Conservation (phyloP, 768 basidiomycete species). For the Boletus patriciae region DNA sequence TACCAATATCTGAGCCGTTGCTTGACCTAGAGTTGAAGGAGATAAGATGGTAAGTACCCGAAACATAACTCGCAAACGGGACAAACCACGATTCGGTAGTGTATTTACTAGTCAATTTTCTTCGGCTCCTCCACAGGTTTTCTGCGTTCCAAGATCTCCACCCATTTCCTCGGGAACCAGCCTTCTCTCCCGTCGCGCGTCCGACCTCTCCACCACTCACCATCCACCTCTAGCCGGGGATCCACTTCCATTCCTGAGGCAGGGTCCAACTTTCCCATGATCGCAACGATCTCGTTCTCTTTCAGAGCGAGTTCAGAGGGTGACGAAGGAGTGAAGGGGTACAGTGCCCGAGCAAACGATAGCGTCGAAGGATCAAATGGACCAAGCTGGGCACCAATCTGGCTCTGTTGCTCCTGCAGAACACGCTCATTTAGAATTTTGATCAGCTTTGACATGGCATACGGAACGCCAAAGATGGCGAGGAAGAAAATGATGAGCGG, state of each 20-base stretch:
- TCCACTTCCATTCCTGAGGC: constrained; percentile 67
- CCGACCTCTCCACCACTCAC: constrained; percentile 94
- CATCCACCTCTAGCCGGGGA: constrained; percentile 55
- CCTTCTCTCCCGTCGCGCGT: constrained; percentile 90
- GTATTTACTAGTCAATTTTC: constrained; percentile 37
- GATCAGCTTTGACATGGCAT: constrained; percentile 89
- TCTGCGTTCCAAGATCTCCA: constrained; percentile 63
- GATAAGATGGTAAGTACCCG: background rate
- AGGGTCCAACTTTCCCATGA: constrained; percentile 78
- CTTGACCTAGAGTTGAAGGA: background rate
- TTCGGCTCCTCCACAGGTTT: constrained; percentile 38
- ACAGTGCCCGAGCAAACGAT: constrained; percentile 80
- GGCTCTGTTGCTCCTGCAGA: constrained; percentile 44
- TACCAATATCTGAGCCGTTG: too few species aligned
- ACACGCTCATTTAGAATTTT: constrained; percentile 69
- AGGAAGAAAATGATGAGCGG: constrained; percentile 92
- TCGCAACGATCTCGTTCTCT: constrained; percentile 91
- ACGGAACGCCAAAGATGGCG: constrained; percentile 90
- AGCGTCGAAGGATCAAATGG: constrained; percentile 78
- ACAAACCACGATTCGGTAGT: too few species aligned
- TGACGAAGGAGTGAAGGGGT: constrained; percentile 71
- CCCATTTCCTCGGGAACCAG: constrained; percentile 94
- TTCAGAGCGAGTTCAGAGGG: constrained; percentile 78
- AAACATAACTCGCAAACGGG: background rate
- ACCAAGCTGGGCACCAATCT: constrained; percentile 36